A percentile compares a stretch with the other conserved stretches of the same genome.
phyloP scores from a whole-genome alignment of 768 basidiomycete genomes.

The Hydnomerulius pinastri region DNA sequence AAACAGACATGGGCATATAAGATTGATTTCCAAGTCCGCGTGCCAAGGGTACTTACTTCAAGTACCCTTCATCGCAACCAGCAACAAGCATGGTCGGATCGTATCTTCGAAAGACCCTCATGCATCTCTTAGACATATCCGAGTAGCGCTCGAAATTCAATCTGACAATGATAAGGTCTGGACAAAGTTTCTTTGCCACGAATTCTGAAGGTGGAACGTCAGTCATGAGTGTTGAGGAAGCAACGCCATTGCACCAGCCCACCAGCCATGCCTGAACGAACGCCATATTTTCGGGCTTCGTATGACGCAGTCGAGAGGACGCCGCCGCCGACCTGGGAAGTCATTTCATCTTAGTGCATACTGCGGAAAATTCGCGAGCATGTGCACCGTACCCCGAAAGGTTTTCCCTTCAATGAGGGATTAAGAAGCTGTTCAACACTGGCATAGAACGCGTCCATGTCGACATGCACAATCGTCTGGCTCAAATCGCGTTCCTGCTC shows the following conservation, averaged over 20 bases:
- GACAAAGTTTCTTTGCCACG: slow-evolving; percentile 92
- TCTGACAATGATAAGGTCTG: slow-evolving; percentile 73
- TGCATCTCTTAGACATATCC: slow-evolving; percentile 72
- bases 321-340: slow-evolving; percentile 70
- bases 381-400: slow-evolving; percentile 61
- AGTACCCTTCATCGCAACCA: slow-evolving; percentile 88
- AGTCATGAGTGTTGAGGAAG: neutral
- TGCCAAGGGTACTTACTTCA: slow-evolving; percentile 62
- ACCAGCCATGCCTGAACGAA: slow-evolving; percentile 97
- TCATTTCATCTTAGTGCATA: slow-evolving; percentile 6
- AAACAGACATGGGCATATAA: slow-evolving; percentile 8
- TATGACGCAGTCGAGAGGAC: slow-evolving; percentile 90
- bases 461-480: slow-evolving; percentile 89
- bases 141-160: slow-evolving; percentile 61
- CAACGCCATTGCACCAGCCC: slow-evolving; percentile 16
- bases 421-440: slow-evolving; percentile 74
- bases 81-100: slow-evolving; percentile 76
- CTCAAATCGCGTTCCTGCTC: slow-evolving; percentile 77
- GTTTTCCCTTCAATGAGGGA: slow-evolving; percentile 64
- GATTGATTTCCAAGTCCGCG: neutral
- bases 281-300: slow-evolving; percentile 87
- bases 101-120: slow-evolving; percentile 66
- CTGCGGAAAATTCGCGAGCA: too few relatives aligned
- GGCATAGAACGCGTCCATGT: slow-evolving; percentile 94
- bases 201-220: slow-evolving; percentile 56